phyloP scores from a whole-genome alignment of 2,329 filamentous ascomycete species.

The Gyromitra esculenta region DNA sequence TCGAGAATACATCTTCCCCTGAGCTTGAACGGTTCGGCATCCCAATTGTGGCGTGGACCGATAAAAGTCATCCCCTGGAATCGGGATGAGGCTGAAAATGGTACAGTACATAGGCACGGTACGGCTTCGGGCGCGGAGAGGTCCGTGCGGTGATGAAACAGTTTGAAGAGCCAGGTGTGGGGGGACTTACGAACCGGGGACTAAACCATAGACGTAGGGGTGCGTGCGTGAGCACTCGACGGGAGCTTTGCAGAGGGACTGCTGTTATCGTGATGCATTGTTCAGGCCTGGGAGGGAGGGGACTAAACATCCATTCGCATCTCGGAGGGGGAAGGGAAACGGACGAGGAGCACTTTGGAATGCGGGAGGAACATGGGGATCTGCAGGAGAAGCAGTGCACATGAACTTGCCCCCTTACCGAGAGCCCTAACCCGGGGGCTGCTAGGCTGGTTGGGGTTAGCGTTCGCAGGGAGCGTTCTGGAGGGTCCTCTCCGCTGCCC shows the following conservation, averaged over 20 bases:
- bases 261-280: slow-evolving; percentile 3
- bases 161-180: neutral
- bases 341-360: neutral
- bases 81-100: slow-evolving; percentile 35
- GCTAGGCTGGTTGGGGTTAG: slow-evolving; percentile 6
- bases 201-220: neutral
- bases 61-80: slow-evolving; percentile 2
- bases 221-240: neutral
- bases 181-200: neutral
- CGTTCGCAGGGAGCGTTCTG: slow-evolving; percentile 9
- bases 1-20: neutral
- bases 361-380: slow-evolving; percentile 14
- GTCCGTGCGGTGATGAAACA: slow-evolving; percentile 25
- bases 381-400: slow-evolving; percentile 30
- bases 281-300: neutral
- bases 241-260: neutral
- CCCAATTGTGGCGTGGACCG: slow-evolving; percentile 1
- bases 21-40: neutral
- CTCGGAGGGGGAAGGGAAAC: neutral
- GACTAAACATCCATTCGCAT: neutral
- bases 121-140: slow-evolving; percentile 28
- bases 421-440: neutral
- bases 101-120: too few relatives aligned
- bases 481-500: slow-evolving; percentile 8
- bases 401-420: neutral